Evolutionary conservation across 2,329 filamentous ascomycete genomes (phyloP).

Genomic region (Endoconidiophora laricicola): DNA sequence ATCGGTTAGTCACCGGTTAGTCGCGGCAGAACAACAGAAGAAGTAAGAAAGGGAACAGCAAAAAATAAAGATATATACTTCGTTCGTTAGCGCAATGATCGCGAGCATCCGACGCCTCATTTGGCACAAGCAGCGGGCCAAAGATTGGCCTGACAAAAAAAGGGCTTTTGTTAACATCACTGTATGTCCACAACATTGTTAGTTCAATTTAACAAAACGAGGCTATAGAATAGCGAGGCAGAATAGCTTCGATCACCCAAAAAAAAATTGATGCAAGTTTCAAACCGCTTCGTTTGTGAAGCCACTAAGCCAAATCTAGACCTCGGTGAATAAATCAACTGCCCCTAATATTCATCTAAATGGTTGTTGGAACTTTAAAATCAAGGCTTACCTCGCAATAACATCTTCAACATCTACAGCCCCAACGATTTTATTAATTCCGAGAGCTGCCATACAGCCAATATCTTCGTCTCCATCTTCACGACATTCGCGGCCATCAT

Average conservation of each 20-base stretch:
- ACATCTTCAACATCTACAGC: conserved; percentile 5
- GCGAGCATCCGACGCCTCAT: conserved; percentile 55
- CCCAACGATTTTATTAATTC: conserved; percentile 1
- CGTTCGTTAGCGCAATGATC: conserved; percentile 69
- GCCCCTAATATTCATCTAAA: no score
- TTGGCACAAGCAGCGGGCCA: conserved; percentile 56
- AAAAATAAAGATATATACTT: conserved; percentile 26
- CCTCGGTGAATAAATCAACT: no score
- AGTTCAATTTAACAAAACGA: neutral
- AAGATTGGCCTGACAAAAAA: conserved; percentile 48
- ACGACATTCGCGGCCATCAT: neutral
- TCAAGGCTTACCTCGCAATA: conserved; percentile 1
- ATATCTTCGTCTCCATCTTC: neutral
- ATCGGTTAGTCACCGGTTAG: neutral
- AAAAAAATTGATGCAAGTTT: no score
- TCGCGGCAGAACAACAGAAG: no score
- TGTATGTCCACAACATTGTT: no score
- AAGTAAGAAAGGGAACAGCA: no score
- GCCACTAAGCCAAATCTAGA: no score
- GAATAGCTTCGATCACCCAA: no score
- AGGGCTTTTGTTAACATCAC: neutral
- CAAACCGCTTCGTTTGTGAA: no score
- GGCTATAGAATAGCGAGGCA: neutral
- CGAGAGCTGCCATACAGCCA: neutral
- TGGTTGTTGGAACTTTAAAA: neutral